Evolutionary conservation across 345 rosid species (phyloP).

Genomic region (Cardamine resedifolia): DNA sequence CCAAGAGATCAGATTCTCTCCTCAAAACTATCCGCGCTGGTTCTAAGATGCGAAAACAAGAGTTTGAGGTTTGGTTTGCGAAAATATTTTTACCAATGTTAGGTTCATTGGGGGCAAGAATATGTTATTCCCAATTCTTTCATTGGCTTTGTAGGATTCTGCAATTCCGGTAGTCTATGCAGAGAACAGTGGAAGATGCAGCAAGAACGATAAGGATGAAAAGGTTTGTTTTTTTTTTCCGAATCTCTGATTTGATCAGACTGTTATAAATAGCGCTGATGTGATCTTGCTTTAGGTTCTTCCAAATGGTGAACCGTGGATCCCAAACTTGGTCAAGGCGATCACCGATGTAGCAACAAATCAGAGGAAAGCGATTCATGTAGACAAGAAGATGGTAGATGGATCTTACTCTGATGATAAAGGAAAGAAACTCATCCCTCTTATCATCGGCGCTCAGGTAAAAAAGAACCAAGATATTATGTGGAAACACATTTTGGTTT

Average conservation of each 20-base stretch:
- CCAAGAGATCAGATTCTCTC: slow-evolving; percentile 73
- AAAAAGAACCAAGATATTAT: not conserved
- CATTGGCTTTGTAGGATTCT: slow-evolving; percentile 48
- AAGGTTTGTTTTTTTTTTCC: slow-evolving; percentile 51
- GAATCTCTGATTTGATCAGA: slow-evolving; percentile 8
- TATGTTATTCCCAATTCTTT: slow-evolving; percentile 3
- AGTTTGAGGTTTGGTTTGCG: slow-evolving; percentile 47
- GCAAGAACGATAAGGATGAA: slow-evolving; percentile 68
- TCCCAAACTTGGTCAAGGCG: slow-evolving; percentile 62
- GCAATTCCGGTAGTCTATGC: slow-evolving; percentile 59
- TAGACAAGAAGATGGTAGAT: slow-evolving; percentile 71
- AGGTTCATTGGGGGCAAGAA: not conserved
- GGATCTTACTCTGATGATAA: slow-evolving; percentile 65
- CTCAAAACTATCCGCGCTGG: slow-evolving; percentile 56
- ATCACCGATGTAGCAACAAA: slow-evolving; percentile 65
- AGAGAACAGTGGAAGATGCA: slow-evolving; percentile 90
- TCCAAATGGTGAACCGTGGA: slow-evolving; percentile 71
- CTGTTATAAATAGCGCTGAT: not conserved
- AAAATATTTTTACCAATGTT: not conserved
- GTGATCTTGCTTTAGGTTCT: slow-evolving; percentile 47
- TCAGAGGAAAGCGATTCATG: slow-evolving; percentile 49
- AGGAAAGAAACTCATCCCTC: slow-evolving; percentile 69
- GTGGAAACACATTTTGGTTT: not conserved
- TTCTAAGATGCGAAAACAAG: slow-evolving; percentile 55
- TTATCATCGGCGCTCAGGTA: slow-evolving; percentile 65